A percentile compares a stretch with the other conserved stretches of the same genome.
Conservation (phyloP, 2,329 filamentous ascomycete genomes). For the Paradendryphiella salina region DNA sequence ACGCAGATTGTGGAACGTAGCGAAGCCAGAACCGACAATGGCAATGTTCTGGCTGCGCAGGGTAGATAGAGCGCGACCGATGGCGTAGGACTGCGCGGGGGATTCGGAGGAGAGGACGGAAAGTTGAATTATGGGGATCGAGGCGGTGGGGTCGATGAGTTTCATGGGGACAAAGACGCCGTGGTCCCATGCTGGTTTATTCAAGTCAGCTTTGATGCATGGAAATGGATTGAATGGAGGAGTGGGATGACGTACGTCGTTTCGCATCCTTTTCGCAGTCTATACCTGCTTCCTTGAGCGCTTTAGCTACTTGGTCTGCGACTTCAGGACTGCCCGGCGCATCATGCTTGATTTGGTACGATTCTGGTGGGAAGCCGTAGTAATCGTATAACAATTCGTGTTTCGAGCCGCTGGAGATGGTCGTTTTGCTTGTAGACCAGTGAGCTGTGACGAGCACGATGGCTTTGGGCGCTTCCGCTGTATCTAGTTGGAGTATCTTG, state of each 20-base stretch:
- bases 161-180: slow-evolving; percentile 63
- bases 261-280: slow-evolving; percentile 35
- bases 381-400: slow-evolving; percentile 63
- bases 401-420: slow-evolving; percentile 55
- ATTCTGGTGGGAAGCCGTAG: slow-evolving; percentile 60
- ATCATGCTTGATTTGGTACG: slow-evolving; percentile 60
- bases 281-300: slow-evolving; percentile 55
- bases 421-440: slow-evolving; percentile 57
- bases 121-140: slow-evolving; percentile 61
- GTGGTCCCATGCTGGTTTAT: slow-evolving; percentile 59
- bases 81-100: slow-evolving; percentile 53
- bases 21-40: slow-evolving; percentile 63
- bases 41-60: slow-evolving; percentile 61
- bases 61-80: slow-evolving; percentile 57
- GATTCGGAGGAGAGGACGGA: slow-evolving; percentile 60
- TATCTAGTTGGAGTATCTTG: slow-evolving; percentile 59
- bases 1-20: slow-evolving; percentile 62
- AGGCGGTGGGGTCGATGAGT: slow-evolving; percentile 58
- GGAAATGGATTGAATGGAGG: neutral
- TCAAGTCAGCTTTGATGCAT: neutral
- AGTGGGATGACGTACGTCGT: slow-evolving; percentile 33
- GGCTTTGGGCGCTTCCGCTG: slow-evolving; percentile 54
- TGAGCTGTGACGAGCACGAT: slow-evolving; percentile 64
- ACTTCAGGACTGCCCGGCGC: slow-evolving; percentile 60
- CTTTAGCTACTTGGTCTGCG: slow-evolving; percentile 54